These are phyloP conservation scores for Boletus speciosus DNA, from an alignment of 768 basidiomycete genomes.

Conservation along the genomic window DNA sequence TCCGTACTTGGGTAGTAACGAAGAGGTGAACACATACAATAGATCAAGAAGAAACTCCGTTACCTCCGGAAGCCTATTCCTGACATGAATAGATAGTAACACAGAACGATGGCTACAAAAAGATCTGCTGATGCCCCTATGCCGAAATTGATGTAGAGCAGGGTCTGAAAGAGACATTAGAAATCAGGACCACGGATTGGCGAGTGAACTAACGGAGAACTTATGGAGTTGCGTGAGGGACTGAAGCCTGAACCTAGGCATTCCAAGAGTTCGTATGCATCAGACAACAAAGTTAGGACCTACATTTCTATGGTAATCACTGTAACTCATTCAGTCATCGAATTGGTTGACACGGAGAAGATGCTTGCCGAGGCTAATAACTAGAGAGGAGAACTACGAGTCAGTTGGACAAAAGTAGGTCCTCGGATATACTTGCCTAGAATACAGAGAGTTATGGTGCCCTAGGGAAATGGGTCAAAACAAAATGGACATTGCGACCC, in stretches of 20 bases:
- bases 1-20: conserved; percentile 40
- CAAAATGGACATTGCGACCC: background rate
- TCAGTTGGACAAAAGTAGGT: background rate
- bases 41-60: background rate
- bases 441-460: conserved; percentile 37
- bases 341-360: background rate
- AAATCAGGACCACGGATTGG: background rate
- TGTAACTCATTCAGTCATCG: conserved; percentile 17
- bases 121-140: conserved; percentile 48
- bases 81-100: conserved; percentile 44
- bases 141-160: conserved; percentile 52
- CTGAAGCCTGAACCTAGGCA: conserved; percentile 36
- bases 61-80: conserved; percentile 51
- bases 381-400: background rate
- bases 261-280: background rate
- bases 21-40: background rate
- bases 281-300: conserved; percentile 11
- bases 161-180: conserved; percentile 31
- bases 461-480: conserved; percentile 24
- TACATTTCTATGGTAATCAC: conserved; percentile 52
- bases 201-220: conserved; percentile 35
- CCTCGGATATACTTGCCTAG: conserved; percentile 37
- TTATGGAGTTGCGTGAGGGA: conserved; percentile 36
- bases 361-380: conserved; percentile 10
- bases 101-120: conserved; percentile 47